Evolutionary conservation across 2,329 filamentous ascomycete species (phyloP), one percentile per base, ranked within the genome.

Genomic region (Beauveria bassiana): DNA sequence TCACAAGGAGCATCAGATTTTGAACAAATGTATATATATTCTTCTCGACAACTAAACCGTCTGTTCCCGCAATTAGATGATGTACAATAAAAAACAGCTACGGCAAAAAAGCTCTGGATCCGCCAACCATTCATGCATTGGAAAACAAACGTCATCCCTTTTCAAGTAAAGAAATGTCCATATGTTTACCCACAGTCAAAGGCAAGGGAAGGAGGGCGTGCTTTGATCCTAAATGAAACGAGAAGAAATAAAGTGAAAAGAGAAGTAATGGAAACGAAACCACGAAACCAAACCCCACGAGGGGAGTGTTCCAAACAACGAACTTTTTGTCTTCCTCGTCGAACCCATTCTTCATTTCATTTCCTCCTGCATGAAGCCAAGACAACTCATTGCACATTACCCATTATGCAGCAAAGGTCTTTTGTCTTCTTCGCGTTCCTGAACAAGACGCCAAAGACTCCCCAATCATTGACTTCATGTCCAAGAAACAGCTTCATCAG

Each of bases 61-160:
- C 62, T 60, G 57, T 56, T 62, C 60, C 61, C 61, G 62, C 66
- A 64, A 67, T 65, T 68, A 68, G 64, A 68, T 68, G 64, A 65
- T 68, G 64, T 68, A 68, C 67, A 68, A 57, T 64, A 65, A 65
- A 66, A 66, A 68, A 68, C 49, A 60, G 58, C 49, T 52, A 67
- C 64, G 70, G 68, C 69, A 71, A 65, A 63, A 68, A 70, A 64
- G 67, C 59, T 22, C 43, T 24, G 47, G 18, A 38, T 42, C 59
- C 20, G 42, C 50, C 38, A 14, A 31, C 40, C 24, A 45, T 14
- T 38, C 22, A 42, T 31, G 38, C 55, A 38, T 38, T 24, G n/a
- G 28, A 9, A 40, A 42, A 47, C 18, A 57, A 46, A 24, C 26
- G 34, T 38, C 34, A 38, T 4, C 34, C 5, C 34, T 38, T 38